A percentile compares a stretch with the other conserved stretches of the same genome.
phyloP scores from a whole-genome alignment of 441 rosid species.

The Populus hybrid region DNA sequence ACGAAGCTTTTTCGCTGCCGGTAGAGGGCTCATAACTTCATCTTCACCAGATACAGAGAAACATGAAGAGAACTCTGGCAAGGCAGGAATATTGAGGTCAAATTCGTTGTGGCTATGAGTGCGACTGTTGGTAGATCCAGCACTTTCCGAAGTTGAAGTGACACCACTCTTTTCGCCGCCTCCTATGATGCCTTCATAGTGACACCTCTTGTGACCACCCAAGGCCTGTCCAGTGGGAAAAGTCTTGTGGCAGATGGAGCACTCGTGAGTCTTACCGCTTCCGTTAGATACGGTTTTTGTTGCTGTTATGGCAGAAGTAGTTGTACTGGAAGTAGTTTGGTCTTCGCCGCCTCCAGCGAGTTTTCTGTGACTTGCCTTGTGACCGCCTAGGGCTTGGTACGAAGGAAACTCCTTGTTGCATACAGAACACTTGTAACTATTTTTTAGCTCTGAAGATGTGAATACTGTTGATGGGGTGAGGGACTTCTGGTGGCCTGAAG shows the following conservation, averaged over 20 bases:
- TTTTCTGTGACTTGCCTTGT: slow-evolving; percentile 84
- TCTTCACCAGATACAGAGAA: slow-evolving; percentile 59
- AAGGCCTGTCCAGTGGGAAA: slow-evolving; percentile 82
- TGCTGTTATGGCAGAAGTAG: slow-evolving; percentile 22
- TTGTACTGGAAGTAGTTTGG: slow-evolving; percentile 28
- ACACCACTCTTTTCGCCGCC: slow-evolving; percentile 34
- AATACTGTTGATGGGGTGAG: slow-evolving; percentile 10
- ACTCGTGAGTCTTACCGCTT: slow-evolving; percentile 59
- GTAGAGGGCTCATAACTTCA: slow-evolving; percentile 81
- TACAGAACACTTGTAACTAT: slow-evolving; percentile 57
- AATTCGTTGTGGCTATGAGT: slow-evolving; percentile 47
- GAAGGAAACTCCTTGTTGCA: slow-evolving; percentile 72
- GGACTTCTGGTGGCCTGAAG: slow-evolving; percentile 27
- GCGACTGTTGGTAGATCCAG: slow-evolving; percentile 43
- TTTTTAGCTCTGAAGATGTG: slow-evolving; percentile 14
- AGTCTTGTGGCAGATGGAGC: slow-evolving; percentile 67
- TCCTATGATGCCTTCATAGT: slow-evolving; percentile 65
- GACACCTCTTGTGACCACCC: slow-evolving; percentile 87
- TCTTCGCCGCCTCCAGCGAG: slow-evolving; percentile 40
- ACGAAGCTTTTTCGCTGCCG: slow-evolving; percentile 61
- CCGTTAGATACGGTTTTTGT: slow-evolving; percentile 16
- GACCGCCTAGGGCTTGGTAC: slow-evolving; percentile 95
- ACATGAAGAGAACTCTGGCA: slow-evolving; percentile 47
- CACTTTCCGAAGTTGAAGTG: slow-evolving; percentile 50
- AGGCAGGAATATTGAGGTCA: slow-evolving; percentile 56